Percentiles rank a stretch among this genome's conserved stretches.
Evolutionary conservation across 257 asterid species (phyloP).

Genomic region (Gynochthodes officinalis): DNA sequence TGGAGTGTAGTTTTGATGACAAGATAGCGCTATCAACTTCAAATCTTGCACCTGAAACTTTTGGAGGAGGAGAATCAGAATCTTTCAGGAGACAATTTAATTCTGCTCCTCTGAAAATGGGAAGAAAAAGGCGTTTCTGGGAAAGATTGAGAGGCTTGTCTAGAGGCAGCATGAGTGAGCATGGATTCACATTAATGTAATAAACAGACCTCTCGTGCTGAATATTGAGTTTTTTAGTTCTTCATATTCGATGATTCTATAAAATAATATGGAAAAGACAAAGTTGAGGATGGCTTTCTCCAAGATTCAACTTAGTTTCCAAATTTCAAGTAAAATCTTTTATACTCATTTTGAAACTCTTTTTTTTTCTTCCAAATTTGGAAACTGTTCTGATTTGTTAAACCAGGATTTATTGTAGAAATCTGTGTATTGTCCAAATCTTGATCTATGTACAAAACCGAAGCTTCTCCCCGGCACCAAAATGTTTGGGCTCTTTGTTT

Average conservation of each 20-base stretch:
- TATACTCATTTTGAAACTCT: not conserved
- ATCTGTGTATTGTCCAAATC: not conserved
- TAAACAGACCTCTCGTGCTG: not conserved
- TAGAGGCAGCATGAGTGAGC: slow-evolving; percentile 82
- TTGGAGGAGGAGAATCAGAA: slow-evolving; percentile 50
- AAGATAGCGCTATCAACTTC: slow-evolving; percentile 41
- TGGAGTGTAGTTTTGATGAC: slow-evolving; percentile 31
- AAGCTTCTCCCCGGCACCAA: no score
- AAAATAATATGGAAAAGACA: no score
- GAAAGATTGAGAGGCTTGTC: slow-evolving; percentile 54
- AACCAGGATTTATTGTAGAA: not conserved
- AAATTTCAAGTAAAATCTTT: not conserved
- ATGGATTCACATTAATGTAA: slow-evolving; percentile 36
- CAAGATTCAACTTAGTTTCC: not conserved
- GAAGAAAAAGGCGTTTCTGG: slow-evolving; percentile 59
- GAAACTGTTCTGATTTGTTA: not conserved
- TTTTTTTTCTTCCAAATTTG: no score
- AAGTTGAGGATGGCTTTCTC: not conserved
- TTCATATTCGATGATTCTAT: no score
- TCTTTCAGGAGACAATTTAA: slow-evolving; percentile 75
- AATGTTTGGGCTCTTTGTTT: no score
- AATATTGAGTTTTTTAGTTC: no score
- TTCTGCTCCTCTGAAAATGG: slow-evolving; percentile 72
- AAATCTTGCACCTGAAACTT: slow-evolving; percentile 41
- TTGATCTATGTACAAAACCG: not conserved